Evolutionary conservation across 1,284 basidiomycete species (phyloP).

Genomic region (Tylopilus sp.): DNA sequence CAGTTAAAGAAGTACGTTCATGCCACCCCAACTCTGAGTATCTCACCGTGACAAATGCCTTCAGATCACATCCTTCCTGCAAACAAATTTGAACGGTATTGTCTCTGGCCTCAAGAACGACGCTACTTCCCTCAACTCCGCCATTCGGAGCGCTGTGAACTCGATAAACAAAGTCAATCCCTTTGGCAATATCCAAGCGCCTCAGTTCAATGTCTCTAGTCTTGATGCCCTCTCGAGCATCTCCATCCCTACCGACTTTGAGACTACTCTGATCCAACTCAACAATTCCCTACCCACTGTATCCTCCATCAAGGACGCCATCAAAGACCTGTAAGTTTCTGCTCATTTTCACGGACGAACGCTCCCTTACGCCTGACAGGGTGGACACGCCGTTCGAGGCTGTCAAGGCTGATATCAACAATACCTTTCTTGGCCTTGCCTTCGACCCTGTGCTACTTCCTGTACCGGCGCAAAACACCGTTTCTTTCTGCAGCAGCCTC

Average conservation of each 20-base stretch:
- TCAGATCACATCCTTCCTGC: slow-evolving; percentile 69
- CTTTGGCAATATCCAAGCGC: slow-evolving; percentile 60
- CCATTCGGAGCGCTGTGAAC: slow-evolving; percentile 60
- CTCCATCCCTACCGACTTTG: slow-evolving; percentile 75
- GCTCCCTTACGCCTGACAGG: slow-evolving; percentile 37
- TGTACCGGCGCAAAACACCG: slow-evolving; percentile 59
- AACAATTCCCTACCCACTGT: slow-evolving; percentile 82
- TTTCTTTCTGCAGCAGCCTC: slow-evolving; percentile 69
- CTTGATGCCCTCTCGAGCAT: slow-evolving; percentile 74
- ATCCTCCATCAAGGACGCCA: slow-evolving; percentile 64
- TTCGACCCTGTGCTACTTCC: slow-evolving; percentile 72
- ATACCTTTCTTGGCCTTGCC: slow-evolving; percentile 66
- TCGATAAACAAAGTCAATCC: slow-evolving; percentile 70
- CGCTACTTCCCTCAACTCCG: slow-evolving; percentile 62
- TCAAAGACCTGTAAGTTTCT: slow-evolving; percentile 64
- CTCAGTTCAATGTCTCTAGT: slow-evolving; percentile 68
- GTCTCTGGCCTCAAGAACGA: slow-evolving; percentile 68
- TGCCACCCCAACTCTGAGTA: slow-evolving; percentile 1
- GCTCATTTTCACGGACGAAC: not conserved
- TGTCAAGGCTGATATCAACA: slow-evolving; percentile 82
- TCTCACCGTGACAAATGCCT: slow-evolving; percentile 5
- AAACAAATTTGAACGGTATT: slow-evolving; percentile 54
- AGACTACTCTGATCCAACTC: slow-evolving; percentile 65
- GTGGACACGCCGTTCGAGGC: slow-evolving; percentile 82
- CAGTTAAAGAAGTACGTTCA: slow-evolving; percentile 68